Evolutionary conservation across 306 rosid genomes (phyloP).

Genomic region (cucumber (Cucumis sativus)): Cucumber_9930_V3 NC_026659.2:31056001-31056500

Average conservation of each 20-base stretch:
- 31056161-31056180: not conserved
- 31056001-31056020: slow-evolving; percentile 56
- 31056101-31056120: not conserved
- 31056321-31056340: not conserved
- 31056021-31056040: slow-evolving; percentile 13
- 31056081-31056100: too few relatives aligned
- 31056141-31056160: not conserved
- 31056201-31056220: not conserved
- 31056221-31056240: not conserved
- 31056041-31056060: too few relatives aligned
- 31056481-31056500: not conserved
- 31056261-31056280: not conserved
- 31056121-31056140: too few relatives aligned
- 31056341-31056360: slow-evolving; percentile 4
- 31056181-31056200: not conserved
- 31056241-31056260: not conserved
- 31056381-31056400: slow-evolving; percentile 42
- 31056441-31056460: slow-evolving; percentile 56
- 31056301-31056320: too few relatives aligned
- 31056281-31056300: not conserved
- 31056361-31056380: slow-evolving; percentile 81
- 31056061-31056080: not conserved
- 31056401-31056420: slow-evolving; percentile 76
- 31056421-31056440: slow-evolving; percentile 61
- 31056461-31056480: slow-evolving; percentile 25